Percentiles rank a stretch among this genome's conserved stretches.
These are phyloP conservation scores for Cordyceps militaris DNA, from an alignment of 2,329 filamentous ascomycete genomes.

Conservation along the genomic window DNA sequence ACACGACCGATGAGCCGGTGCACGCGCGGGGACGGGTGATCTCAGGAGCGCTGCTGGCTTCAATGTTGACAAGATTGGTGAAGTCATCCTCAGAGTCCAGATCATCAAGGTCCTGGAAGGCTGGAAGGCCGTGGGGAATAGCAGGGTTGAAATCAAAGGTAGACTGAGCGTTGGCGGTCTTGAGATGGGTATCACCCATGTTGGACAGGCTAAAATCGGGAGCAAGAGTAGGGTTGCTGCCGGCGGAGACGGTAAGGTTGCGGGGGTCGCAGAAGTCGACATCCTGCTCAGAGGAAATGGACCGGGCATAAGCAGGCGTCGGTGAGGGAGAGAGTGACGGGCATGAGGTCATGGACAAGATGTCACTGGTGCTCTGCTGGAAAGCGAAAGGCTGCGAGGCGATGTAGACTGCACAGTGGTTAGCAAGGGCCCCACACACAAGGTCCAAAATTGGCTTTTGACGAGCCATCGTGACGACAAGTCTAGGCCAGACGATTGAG, in stretches of 20 bases:
- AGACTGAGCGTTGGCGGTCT: slow-evolving; percentile 37
- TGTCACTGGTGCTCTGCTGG: slow-evolving; percentile 58
- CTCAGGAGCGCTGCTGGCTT: slow-evolving; percentile 41
- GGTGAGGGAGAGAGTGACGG: slow-evolving; percentile 84
- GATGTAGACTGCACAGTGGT: slow-evolving; percentile 41
- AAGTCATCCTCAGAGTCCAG: slow-evolving; percentile 90
- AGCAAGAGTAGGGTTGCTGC: slow-evolving; percentile 41
- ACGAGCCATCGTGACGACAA: background rate
- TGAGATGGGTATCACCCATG: slow-evolving; percentile 57
- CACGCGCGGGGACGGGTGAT: slow-evolving; percentile 61
- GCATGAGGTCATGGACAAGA: slow-evolving; percentile 68
- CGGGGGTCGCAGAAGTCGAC: slow-evolving; percentile 88
- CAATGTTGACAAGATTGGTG: slow-evolving; percentile 64
- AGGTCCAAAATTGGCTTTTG: background rate
- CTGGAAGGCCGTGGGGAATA: slow-evolving; percentile 55
- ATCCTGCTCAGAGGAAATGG: slow-evolving; percentile 61
- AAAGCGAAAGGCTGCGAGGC: slow-evolving; percentile 50
- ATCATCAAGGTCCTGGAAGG: slow-evolving; percentile 81
- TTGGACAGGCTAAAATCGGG: slow-evolving; percentile 61
- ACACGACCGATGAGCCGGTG: slow-evolving; percentile 61
- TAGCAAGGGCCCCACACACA: slow-evolving; percentile 23
- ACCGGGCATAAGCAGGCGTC: slow-evolving; percentile 61
- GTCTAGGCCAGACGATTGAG: background rate
- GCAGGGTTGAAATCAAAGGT: slow-evolving; percentile 43
- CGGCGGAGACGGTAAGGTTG: slow-evolving; percentile 66